A percentile compares a stretch with the other conserved stretches of the same genome.
Conservation (phyloP, 805 yeast species). For the Candida pseudofarinosa region DNA sequence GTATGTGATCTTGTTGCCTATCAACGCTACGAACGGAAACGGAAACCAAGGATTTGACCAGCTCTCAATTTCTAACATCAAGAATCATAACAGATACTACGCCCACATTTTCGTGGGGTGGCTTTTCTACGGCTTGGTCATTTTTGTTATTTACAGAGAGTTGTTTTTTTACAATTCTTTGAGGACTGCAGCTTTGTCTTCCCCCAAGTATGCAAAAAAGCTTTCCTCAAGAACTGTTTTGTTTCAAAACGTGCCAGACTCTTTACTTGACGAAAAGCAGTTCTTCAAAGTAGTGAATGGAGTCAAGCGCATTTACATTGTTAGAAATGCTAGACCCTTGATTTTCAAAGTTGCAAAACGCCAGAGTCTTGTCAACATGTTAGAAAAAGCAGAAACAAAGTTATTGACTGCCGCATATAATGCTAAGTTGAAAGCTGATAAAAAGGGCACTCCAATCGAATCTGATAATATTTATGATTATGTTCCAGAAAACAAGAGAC, state of each 20-base stretch:
- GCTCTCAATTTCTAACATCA: constrained; percentile 74
- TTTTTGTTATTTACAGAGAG: constrained; percentile 80
- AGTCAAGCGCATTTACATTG: constrained; percentile 76
- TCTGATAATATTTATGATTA: constrained; percentile 50
- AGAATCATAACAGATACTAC: constrained; percentile 57
- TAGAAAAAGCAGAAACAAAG: constrained; percentile 64
- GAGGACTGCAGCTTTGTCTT: constrained; percentile 71
- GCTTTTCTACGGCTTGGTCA: constrained; percentile 66
- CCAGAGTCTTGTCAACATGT: constrained; percentile 49
- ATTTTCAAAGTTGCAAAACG: constrained; percentile 56
- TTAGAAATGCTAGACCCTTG: constrained; percentile 59
- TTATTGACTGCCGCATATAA: constrained; percentile 62
- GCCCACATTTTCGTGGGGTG: constrained; percentile 84
- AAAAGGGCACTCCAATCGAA: constrained; percentile 51
- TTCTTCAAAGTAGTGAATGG: constrained; percentile 76
- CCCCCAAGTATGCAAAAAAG: constrained; percentile 75
- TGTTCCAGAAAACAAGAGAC: constrained; percentile 66
- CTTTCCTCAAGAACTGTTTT: constrained; percentile 77
- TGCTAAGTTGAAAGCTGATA: constrained; percentile 57
- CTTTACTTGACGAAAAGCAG: constrained; percentile 66
- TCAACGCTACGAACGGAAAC: constrained; percentile 69
- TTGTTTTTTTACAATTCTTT: constrained; percentile 70
- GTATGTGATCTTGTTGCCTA: constrained; percentile 73
- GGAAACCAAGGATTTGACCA: constrained; percentile 66
- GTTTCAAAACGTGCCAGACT: constrained; percentile 78